These are phyloP conservation scores for Cardamine resedifolia DNA, from an alignment of 345 rosid species.

Conservation along the genomic window DNA sequence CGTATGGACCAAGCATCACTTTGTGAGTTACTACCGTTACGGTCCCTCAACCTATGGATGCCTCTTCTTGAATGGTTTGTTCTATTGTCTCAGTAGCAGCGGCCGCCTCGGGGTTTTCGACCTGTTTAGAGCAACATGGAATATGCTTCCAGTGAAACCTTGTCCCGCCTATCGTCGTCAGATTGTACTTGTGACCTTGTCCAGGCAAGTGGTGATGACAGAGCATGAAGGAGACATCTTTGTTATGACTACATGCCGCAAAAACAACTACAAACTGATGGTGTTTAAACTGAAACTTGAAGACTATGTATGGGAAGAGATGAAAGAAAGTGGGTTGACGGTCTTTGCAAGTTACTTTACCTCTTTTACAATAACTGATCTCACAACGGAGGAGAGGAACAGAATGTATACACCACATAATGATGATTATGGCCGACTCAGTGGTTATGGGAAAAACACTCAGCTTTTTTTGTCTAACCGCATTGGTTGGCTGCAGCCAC, in stretches of 20 bases:
- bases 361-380: background rate
- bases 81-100: background rate
- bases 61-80: constrained; percentile 1
- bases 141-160: background rate
- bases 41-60: background rate
- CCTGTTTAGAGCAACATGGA: background rate
- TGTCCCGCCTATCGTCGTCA: background rate
- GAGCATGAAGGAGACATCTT: constrained; percentile 13
- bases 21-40: background rate
- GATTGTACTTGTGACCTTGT: background rate
- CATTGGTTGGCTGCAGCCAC: background rate
- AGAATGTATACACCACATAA: background rate
- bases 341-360: background rate
- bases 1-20: background rate
- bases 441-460: too few species aligned
- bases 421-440: background rate
- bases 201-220: background rate
- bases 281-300: constrained; percentile 1
- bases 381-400: background rate
- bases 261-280: background rate
- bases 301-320: constrained; percentile 8
- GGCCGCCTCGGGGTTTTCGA: constrained; percentile 2
- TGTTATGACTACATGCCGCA: background rate
- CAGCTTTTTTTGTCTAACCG: background rate
- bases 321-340: constrained; percentile 2